Percentiles rank a stretch among this genome's conserved stretches.
These are phyloP conservation scores for Sphenostylis stenocarpa DNA, from an alignment of 306 rosid species.

Conservation along the genomic window DNA sequence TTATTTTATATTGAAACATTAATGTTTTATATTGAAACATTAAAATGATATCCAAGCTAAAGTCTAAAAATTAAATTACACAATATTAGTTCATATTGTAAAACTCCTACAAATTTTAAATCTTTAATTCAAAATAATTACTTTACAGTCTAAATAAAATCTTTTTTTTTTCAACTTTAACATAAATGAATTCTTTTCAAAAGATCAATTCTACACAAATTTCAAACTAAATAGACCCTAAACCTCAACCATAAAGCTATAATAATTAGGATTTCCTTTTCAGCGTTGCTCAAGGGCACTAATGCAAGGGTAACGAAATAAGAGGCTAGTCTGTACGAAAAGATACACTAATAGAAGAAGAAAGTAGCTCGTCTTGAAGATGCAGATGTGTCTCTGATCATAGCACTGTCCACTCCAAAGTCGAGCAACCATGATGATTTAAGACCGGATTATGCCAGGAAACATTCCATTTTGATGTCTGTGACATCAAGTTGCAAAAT, in stretches of 20 bases:
- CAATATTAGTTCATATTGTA: no score
- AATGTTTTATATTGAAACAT: no score
- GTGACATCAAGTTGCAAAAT: slow-evolving; percentile 89
- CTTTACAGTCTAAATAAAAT: not conserved
- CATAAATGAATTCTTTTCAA: not conserved
- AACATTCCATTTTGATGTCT: slow-evolving; percentile 87
- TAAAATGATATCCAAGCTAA: no score
- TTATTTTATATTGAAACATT: no score
- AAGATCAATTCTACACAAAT: not conserved
- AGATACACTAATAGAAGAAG: not conserved
- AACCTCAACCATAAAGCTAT: not conserved
- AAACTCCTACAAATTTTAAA: not conserved
- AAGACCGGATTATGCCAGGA: slow-evolving; percentile 32
- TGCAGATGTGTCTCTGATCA: not conserved
- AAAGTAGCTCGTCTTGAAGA: not conserved
- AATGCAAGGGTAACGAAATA: not conserved
- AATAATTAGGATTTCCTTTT: not conserved
- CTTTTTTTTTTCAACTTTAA: not conserved
- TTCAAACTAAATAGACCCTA: not conserved
- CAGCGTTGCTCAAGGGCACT: not conserved
- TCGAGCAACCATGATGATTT: not conserved
- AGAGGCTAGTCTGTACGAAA: not conserved
- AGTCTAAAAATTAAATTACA: no score
- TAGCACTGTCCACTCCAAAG: not conserved
- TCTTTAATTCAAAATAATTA: not conserved